phyloP scores from a whole-genome alignment of 2,329 filamentous ascomycete genomes.

The Colletotrichum acutatum region DNA sequence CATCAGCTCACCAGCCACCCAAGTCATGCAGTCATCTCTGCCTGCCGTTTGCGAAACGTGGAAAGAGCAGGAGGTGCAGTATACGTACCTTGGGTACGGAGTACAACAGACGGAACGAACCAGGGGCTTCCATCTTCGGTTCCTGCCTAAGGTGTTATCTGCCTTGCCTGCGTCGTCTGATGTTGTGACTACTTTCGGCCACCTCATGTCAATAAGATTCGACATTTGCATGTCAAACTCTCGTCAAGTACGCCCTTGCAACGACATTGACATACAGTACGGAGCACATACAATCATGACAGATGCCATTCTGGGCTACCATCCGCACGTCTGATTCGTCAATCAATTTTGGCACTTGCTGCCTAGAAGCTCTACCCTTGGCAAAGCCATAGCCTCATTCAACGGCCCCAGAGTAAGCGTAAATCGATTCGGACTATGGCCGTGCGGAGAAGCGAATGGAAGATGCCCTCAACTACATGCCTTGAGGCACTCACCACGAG shows the following conservation, averaged over 20 bases:
- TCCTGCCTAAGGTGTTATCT: background rate
- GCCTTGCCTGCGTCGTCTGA: background rate
- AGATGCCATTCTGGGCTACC: background rate
- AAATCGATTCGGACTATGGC: background rate
- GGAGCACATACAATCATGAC: background rate
- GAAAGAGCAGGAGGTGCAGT: background rate
- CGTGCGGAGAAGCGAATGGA: constrained; percentile 17
- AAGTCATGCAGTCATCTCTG: background rate
- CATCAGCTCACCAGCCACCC: background rate
- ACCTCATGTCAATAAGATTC: background rate
- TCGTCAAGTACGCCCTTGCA: constrained; percentile 4
- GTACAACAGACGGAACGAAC: background rate
- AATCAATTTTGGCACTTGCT: background rate
- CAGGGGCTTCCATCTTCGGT: background rate
- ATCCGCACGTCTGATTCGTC: constrained; percentile 2
- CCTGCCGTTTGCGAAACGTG: background rate
- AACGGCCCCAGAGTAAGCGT: constrained; percentile 2
- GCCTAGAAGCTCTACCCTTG: constrained; percentile 14
- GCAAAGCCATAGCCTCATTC: background rate
- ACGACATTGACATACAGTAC: constrained; percentile 16
- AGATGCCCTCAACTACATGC: background rate
- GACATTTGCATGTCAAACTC: background rate
- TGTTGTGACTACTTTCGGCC: background rate
- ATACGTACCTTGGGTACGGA: background rate
- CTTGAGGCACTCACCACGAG: constrained; percentile 14